These are phyloP conservation scores for Rosa hybrid DNA, from an alignment of 331 rosid genomes.

Conservation along the genomic window DNA sequence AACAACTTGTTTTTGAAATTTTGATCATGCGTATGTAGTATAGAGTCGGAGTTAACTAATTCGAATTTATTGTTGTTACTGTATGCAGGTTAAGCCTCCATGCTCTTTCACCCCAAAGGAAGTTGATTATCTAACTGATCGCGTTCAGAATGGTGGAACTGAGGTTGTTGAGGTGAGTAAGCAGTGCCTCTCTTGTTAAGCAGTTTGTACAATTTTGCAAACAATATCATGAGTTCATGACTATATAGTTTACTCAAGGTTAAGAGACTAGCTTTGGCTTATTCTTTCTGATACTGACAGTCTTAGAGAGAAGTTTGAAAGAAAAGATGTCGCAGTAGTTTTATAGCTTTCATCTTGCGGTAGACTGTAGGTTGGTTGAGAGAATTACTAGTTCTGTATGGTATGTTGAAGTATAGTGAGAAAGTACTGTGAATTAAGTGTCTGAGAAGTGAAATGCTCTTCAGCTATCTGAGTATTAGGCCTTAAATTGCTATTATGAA, in stretches of 20 bases:
- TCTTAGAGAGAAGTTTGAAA: background rate
- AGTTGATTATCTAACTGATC: constrained; percentile 74
- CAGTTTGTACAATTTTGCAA: background rate
- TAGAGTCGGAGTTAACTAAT: background rate
- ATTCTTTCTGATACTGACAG: background rate
- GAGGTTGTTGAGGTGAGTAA: constrained; percentile 93
- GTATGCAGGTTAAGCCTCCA: constrained; percentile 83
- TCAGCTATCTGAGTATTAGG: background rate
- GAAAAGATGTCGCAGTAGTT: background rate
- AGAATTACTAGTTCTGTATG: background rate
- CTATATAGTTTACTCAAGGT: background rate
- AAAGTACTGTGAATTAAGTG: background rate
- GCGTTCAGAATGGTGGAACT: constrained; percentile 98
- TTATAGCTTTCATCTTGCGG: background rate
- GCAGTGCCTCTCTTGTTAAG: background rate
- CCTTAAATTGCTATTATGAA: background rate
- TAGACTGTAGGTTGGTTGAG: background rate
- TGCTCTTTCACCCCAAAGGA: constrained; percentile 78
- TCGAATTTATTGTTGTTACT: background rate
- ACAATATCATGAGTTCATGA: background rate
- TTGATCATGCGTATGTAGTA: background rate
- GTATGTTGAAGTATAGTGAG: background rate
- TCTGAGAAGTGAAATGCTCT: background rate
- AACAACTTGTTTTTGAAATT: constrained; percentile 8
- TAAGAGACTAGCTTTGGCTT: background rate